Conservation (phyloP, 169 alveolate genomes). For the Hepatocystis sp. region DNA sequence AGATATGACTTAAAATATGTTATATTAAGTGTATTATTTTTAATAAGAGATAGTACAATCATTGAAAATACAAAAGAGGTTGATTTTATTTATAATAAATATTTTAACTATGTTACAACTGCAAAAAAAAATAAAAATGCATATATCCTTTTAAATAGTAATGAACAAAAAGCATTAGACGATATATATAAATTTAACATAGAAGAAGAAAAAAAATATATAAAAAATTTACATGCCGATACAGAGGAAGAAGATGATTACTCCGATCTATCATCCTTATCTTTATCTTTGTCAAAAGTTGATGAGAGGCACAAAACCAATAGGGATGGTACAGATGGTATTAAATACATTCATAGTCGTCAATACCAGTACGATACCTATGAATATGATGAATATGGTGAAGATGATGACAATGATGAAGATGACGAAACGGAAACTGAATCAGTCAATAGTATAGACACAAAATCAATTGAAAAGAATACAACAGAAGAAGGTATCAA, state of each 20-base stretch:
- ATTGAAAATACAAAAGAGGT: slow-evolving; percentile 29
- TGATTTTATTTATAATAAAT: slow-evolving; percentile 40
- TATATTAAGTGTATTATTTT: slow-evolving; percentile 66
- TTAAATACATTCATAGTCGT: no score
- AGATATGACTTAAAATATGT: slow-evolving; percentile 70
- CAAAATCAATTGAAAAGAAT: neutral
- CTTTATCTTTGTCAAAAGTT: neutral
- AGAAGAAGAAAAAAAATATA: slow-evolving; percentile 43
- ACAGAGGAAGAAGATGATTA: slow-evolving; percentile 8
- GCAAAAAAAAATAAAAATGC: slow-evolving; percentile 1
- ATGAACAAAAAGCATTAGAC: slow-evolving; percentile 50
- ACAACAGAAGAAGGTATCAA: neutral
- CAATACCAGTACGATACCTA: no score
- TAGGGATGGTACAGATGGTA: no score
- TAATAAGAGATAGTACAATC: slow-evolving; percentile 54
- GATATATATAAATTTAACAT: slow-evolving; percentile 59
- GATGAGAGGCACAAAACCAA: no score
- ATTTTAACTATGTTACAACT: slow-evolving; percentile 3
- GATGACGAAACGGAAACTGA: neutral
- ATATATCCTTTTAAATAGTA: slow-evolving; percentile 9
- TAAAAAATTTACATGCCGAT: slow-evolving; percentile 22
- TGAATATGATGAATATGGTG: slow-evolving; percentile 21
- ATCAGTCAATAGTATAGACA: no score
- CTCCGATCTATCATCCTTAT: slow-evolving; percentile 10
- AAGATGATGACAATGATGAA: slow-evolving; percentile 6